A percentile compares a stretch with the other conserved stretches of the same genome.
Evolutionary conservation across 2,329 filamentous ascomycete genomes (phyloP).

Genomic region (Albophoma yamanashiensis): DNA sequence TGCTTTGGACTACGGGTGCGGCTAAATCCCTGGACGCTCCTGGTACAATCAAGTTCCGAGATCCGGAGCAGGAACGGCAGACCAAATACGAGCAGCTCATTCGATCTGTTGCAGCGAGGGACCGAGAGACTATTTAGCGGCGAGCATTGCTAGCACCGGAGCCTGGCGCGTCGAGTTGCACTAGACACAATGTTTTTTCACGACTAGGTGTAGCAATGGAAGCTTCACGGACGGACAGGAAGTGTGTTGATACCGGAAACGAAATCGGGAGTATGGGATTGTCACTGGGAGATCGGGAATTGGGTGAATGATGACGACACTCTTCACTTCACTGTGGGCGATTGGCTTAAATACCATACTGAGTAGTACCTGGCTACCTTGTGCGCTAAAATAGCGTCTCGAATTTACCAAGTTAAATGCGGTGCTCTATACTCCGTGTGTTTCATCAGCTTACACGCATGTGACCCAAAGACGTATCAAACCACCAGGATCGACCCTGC

Average conservation of each 20-base stretch:
- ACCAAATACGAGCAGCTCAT: slow-evolving; percentile 25
- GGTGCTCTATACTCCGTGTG: neutral
- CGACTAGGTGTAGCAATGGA: neutral
- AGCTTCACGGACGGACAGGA: neutral
- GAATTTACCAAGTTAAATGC: neutral
- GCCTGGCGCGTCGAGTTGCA: neutral
- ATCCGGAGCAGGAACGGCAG: slow-evolving; percentile 24
- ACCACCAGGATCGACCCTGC: neutral
- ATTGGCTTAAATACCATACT: neutral
- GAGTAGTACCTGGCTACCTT: neutral
- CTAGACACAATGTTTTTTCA: neutral
- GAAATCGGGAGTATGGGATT: neutral
- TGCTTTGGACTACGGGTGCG: slow-evolving; percentile 22
- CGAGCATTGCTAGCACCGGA: neutral
- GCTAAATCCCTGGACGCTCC: slow-evolving; percentile 3
- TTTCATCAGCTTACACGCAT: neutral
- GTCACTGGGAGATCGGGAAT: neutral
- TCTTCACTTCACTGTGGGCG: neutral
- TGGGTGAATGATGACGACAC: neutral
- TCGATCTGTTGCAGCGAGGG: slow-evolving; percentile 23
- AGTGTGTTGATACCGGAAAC: neutral
- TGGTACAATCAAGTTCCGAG: slow-evolving; percentile 14
- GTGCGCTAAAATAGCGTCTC: neutral
- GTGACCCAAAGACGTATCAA: too few species aligned
- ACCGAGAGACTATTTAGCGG: slow-evolving; percentile 12